Evolutionary conservation across 495 filamentous ascomycete genomes (phyloP).

Genomic region (Aspergillus campestris): DNA sequence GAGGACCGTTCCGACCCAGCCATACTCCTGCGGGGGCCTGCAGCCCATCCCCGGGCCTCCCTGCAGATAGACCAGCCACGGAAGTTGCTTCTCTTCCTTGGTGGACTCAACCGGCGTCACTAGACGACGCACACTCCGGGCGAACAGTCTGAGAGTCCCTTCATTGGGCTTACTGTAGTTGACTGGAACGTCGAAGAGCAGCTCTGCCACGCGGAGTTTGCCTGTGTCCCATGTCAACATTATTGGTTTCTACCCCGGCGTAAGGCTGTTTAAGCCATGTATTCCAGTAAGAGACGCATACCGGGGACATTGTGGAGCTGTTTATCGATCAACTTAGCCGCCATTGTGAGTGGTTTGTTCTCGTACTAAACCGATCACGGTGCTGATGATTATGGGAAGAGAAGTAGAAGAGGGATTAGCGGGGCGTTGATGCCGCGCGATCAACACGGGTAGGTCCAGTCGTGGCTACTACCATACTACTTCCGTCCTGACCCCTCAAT

Average conservation of each 20-base stretch:
- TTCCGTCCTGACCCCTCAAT: no score
- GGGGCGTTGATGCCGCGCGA: no score
- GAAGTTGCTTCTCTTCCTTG: constrained; percentile 44
- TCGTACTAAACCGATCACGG: not conserved
- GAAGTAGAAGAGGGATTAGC: not conserved
- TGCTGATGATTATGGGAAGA: not conserved
- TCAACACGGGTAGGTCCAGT: no score
- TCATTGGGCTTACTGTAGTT: constrained; percentile 58
- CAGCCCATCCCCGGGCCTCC: constrained; percentile 77
- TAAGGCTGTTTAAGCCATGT: not conserved
- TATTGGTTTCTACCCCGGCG: not conserved
- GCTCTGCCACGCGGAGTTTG: constrained; percentile 65
- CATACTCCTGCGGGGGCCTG: constrained; percentile 58
- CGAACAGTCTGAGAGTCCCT: constrained; percentile 65
- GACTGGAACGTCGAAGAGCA: constrained; percentile 77
- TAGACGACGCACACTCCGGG: constrained; percentile 56
- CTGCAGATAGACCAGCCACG: constrained; percentile 60
- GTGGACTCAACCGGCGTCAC: constrained; percentile 51
- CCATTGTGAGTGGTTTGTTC: constrained; percentile 13
- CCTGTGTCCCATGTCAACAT: constrained; percentile 37
- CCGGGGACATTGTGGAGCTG: constrained; percentile 39
- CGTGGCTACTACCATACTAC: no score
- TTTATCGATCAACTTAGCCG: constrained; percentile 38
- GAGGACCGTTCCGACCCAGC: constrained; percentile 59
- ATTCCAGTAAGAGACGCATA: constrained; percentile 6